Conservation (phyloP, 2,329 filamentous ascomycete genomes). For the Fusarium decemcellulare region DNA sequence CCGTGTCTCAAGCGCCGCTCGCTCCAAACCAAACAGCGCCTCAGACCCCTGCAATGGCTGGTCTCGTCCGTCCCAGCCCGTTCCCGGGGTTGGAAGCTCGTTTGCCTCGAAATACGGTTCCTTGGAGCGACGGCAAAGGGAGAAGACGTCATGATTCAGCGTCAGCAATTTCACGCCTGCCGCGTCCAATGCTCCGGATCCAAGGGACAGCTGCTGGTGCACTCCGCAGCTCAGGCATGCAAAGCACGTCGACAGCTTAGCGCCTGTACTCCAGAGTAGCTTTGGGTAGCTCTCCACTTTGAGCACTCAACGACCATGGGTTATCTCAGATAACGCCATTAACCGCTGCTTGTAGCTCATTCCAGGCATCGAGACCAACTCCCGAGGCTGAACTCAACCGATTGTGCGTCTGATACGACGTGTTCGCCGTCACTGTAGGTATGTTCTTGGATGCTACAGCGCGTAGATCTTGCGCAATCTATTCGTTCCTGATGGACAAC, state of each 20-base stretch:
- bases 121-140: slow-evolving; percentile 34
- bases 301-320: slow-evolving; percentile 30
- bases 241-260: neutral
- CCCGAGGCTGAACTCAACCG: slow-evolving; percentile 17
- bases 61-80: slow-evolving; percentile 31
- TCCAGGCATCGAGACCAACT: slow-evolving; percentile 22
- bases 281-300: slow-evolving; percentile 31
- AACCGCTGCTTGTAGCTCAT: slow-evolving; percentile 40
- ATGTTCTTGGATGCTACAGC: slow-evolving; percentile 10
- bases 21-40: slow-evolving; percentile 37
- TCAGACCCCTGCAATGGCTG: slow-evolving; percentile 14
- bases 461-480: slow-evolving; percentile 22
- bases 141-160: slow-evolving; percentile 39
- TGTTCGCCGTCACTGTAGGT: neutral
- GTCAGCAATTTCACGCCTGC: slow-evolving; percentile 8
- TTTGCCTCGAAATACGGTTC: slow-evolving; percentile 29
- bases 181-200: slow-evolving; percentile 5
- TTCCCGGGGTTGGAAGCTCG: slow-evolving; percentile 31
- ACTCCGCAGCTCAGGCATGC: neutral
- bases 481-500: neutral
- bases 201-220: slow-evolving; percentile 11
- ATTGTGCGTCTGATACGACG: slow-evolving; percentile 5
- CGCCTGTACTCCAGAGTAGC: slow-evolving; percentile 18
- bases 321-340: slow-evolving; percentile 50
- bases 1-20: slow-evolving; percentile 39